Evolutionary conservation across 2,329 filamentous ascomycete genomes (phyloP).

Genomic region (Elsinoe australis): DNA sequence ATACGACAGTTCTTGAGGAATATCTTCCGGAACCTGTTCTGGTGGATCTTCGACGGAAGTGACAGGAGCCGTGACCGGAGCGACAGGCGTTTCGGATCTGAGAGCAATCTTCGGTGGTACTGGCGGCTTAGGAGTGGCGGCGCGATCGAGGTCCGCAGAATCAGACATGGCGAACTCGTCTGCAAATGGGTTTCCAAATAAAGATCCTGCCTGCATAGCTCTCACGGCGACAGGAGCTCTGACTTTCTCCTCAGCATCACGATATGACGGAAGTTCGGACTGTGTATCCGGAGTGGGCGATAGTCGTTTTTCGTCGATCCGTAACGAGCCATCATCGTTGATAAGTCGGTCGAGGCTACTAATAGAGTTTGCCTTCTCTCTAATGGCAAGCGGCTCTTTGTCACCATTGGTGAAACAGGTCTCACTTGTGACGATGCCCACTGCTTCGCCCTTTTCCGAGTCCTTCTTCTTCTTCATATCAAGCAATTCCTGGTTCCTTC

Average conservation of each 20-base stretch:
- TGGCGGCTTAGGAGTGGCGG: constrained; percentile 40
- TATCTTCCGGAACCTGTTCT: background rate
- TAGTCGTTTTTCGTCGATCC: constrained; percentile 14
- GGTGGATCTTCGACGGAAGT: background rate
- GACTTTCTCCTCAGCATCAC: background rate
- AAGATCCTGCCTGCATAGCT: constrained; percentile 37
- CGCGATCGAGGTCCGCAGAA: constrained; percentile 32
- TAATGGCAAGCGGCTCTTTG: constrained; percentile 21
- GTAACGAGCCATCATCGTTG: constrained; percentile 35
- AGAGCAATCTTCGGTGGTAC: constrained; percentile 39
- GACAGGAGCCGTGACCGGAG: background rate
- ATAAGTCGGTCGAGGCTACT: constrained; percentile 36
- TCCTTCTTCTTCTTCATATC: constrained; percentile 28
- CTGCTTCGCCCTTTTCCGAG: constrained; percentile 16
- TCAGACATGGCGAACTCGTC: constrained; percentile 33
- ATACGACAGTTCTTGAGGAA: constrained; percentile 24
- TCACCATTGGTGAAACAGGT: constrained; percentile 21
- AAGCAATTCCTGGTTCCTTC: constrained; percentile 30
- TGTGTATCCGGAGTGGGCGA: constrained; percentile 20
- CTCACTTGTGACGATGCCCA: constrained; percentile 17
- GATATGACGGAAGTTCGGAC: constrained; percentile 9
- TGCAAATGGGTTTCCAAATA: constrained; percentile 39
- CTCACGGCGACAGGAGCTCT: constrained; percentile 18
- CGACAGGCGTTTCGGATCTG: constrained; percentile 7
- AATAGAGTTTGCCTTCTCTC: constrained; percentile 16